Evolutionary conservation across 805 yeast species (phyloP), one percentile per base, ranked within the genome.

Genomic region (Clavispora carvajalis): DNA sequence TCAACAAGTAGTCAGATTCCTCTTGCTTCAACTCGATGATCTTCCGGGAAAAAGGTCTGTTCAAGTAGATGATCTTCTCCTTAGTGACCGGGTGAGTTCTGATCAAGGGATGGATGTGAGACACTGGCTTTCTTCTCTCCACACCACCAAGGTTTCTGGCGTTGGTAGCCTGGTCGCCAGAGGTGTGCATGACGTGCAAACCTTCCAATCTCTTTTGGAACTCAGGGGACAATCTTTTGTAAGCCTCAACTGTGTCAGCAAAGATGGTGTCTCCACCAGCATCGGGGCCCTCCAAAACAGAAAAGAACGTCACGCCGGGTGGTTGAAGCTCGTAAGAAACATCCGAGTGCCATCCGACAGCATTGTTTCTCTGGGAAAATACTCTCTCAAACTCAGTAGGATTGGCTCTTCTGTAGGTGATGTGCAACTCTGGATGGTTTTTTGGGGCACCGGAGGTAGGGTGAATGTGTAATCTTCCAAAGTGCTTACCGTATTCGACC

Each of bases 251-350:
- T 21, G 79, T 70, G 54, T 82, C 86, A n/a, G 85, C 76, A 55
- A 82, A 85, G 36, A 82, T 65, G n/a, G 87, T 85, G 58, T 85
- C 93, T 46, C 93, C 93, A 39, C 91, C 89, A 31, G 78, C 59
- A 17, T 73, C 77, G 13, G 70, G 73, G 8, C 68, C 71, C 41
- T 82, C 84, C 36, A 82, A 64, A 41, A 81, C 77, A 15, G 77
- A 69, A 53, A 85, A 79, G 46, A 81, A 74, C 0, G 95, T 84
- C 41, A 75, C 67, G 12, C 84, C 84, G 11, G 90, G 85, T 7
- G 89, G 83, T 58, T 80, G 86, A 43, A 71, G 69, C 58, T 83
- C 90, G 57, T 80, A 84, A 23, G 86, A 74, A 30, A 81, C 83
- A 58, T 84, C 93, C 3, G 85, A 75, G 60, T 84, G 91, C 85